Conservation (phyloP, 1,284 basidiomycete species). For the Ganoderma lucidum region DNA sequence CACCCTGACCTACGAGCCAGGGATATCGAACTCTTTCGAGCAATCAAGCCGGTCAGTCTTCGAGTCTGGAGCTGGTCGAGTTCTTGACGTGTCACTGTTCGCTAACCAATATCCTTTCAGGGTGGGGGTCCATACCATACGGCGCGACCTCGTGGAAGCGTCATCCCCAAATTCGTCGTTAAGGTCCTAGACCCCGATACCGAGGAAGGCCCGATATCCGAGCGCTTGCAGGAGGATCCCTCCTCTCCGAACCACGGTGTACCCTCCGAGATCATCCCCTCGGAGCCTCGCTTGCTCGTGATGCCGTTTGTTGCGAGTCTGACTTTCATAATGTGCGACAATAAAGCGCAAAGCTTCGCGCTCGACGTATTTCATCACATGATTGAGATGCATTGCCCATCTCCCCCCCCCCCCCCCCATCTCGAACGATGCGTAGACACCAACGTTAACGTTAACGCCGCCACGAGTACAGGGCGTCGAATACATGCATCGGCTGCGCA, state of each 20-base stretch:
- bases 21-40: neutral
- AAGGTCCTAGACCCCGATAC: neutral
- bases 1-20: neutral
- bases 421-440: neutral
- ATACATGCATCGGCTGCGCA: neutral
- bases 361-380: neutral
- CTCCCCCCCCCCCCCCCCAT: too few relatives aligned
- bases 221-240: neutral
- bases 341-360: neutral
- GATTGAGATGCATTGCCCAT: neutral
- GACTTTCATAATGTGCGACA: too few relatives aligned
- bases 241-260: neutral
- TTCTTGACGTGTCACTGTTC: neutral
- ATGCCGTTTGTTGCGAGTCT: too few relatives aligned
- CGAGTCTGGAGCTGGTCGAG: neutral
- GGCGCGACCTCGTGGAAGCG: neutral
- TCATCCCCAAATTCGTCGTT: neutral
- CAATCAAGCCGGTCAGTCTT: neutral
- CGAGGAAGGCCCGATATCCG: neutral
- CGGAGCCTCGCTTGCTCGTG: neutral
- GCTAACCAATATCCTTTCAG: neutral
- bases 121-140: neutral
- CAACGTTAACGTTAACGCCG: too few relatives aligned
- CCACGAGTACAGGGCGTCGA: neutral
- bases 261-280: neutral